phyloP scores from a whole-genome alignment of 2,329 filamentous ascomycete species.

The Alternaria consortialis region DNA sequence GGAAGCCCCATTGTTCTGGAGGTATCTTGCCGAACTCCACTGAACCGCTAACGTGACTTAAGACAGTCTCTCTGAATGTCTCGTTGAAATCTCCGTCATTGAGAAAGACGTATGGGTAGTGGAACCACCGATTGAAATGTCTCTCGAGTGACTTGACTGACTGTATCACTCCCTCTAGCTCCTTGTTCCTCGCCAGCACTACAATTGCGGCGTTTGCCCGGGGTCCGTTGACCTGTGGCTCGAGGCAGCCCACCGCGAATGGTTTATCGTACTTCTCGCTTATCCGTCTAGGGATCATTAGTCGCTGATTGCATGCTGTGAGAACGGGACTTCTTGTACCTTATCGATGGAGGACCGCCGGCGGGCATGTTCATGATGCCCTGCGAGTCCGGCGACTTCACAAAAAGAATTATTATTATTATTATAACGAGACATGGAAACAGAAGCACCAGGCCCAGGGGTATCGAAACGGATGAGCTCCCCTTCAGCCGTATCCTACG shows the following conservation, averaged over 20 bases:
- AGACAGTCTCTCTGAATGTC: conserved; percentile 86
- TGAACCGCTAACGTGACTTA: conserved; percentile 85
- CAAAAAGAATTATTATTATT: conserved; percentile 87
- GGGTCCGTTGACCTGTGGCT: conserved; percentile 76
- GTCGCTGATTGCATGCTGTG: not conserved
- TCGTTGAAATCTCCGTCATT: conserved; percentile 98
- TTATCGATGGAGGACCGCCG: conserved; percentile 86
- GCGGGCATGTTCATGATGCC: conserved; percentile 87
- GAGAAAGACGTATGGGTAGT: conserved; percentile 98
- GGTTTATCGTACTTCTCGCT: conserved; percentile 97
- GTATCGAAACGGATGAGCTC: conserved; percentile 92
- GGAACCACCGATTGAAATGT: conserved; percentile 98
- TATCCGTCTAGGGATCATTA: conserved; percentile 74
- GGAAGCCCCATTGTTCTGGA: conserved; percentile 91
- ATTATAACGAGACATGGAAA: conserved; percentile 93
- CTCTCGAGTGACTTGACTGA: conserved; percentile 97
- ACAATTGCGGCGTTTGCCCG: conserved; percentile 96
- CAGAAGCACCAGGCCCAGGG: conserved; percentile 88
- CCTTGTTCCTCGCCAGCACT: conserved; percentile 93
- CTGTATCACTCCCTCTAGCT: conserved; percentile 93
- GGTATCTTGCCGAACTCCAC: conserved; percentile 97
- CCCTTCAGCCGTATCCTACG: conserved; percentile 87
- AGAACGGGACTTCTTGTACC: conserved; percentile 62
- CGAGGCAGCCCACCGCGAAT: conserved; percentile 88
- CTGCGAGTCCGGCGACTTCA: conserved; percentile 84